Evolutionary conservation across 345 rosid species (phyloP), one percentile per base, ranked within the genome.

Genomic region (Tarenaya hassleriana): DNA sequence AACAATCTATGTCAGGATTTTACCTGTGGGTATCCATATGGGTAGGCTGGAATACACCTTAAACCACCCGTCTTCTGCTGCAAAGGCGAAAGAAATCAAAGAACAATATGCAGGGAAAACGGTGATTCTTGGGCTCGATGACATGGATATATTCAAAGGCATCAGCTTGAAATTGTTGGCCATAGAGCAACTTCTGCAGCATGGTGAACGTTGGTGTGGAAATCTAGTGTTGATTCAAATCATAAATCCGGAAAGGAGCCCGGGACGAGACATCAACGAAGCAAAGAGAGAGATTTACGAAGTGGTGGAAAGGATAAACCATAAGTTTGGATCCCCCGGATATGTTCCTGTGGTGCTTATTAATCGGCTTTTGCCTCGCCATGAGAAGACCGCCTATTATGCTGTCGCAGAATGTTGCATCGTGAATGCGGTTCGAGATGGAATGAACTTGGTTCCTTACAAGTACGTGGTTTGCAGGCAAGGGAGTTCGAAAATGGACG

Each of bases 101-200:
- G 66, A 74, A 59, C 76, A 67, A 42, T 85, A 75, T 24, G 73
- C 68, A 7, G 95, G 90, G 31, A 79, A 70, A 43, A 85, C 72
- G 61, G 9, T 85, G 63, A 79, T 85, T 63, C 74, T 85, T 15
- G 95, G 95, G n/a, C 47, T 85, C 0, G 90, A 85, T 35, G 90
- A 85, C 67, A 85, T 85, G 90, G 95, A 85, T 73, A 85, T 85
- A 45, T 82, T 85, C 34, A 82, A 85, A 47, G 90, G 95, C 34
- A 85, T 85, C 67, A 85, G 87, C 52, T 66, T 85, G 60, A 85
- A 85, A 47, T 63, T 85, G 14, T 55, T 85, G 50, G 86, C 89
- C 17, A 56, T 85, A 77, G 89, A 82, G 49, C 78, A 71, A 32
- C 84, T 85, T 56, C 71, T 85, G 69, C 75, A 64, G 73, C 80